Base-by-base conservation (phyloP, 768 basidiomycete genomes). In the Rhizopogon vinicolor region DNA sequence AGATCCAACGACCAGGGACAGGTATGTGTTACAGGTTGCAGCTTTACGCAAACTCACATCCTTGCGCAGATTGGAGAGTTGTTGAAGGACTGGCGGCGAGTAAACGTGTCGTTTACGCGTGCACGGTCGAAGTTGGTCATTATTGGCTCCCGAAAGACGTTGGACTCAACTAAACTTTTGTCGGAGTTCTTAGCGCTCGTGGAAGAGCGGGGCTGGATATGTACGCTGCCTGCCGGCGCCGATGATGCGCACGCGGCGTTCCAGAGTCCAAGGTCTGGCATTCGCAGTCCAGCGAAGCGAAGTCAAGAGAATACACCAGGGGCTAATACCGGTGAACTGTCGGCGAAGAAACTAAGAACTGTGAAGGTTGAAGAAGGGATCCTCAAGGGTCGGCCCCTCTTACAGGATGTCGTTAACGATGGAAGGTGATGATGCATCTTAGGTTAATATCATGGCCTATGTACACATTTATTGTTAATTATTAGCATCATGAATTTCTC, bases 91-190 rank as follows among this genome's bases (percentile, higher is more conserved):
- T 98, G 96, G 95, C 79, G 97, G 39, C 73, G 97, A 35, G 87
- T 98, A 78, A 99, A 99, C 65, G 97, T 99, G 16, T 89, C 93
- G 7, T 93, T 98, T 68, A 98, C 96, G 1, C 87, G 97, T 14
- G 96, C 95, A 0, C 84, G 87, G 53, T 82, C 83, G 35, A 99
- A 99, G 73, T 75, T 99, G 2, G 78, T 98, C 69, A 87, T 99
- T 55, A 78, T 99, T 62, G 96, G 97, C 4, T 95, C 93, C 0
- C 79, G 87, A 41, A 80, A 73, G 63, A 99, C 96, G 1, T 77
- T 99, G 9, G 68, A 81, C 41, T 65, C 68, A 28, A 79, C 82
- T 0, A 70, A 83, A 0, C 68, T 97, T 31, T 72, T 98, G 39
- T 67, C 72, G 2, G 81, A 88, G 28, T 95, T 98, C 72, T 83